Conservation (phyloP, 495 filamentous ascomycete species). For the Xylaria sp. region DNA sequence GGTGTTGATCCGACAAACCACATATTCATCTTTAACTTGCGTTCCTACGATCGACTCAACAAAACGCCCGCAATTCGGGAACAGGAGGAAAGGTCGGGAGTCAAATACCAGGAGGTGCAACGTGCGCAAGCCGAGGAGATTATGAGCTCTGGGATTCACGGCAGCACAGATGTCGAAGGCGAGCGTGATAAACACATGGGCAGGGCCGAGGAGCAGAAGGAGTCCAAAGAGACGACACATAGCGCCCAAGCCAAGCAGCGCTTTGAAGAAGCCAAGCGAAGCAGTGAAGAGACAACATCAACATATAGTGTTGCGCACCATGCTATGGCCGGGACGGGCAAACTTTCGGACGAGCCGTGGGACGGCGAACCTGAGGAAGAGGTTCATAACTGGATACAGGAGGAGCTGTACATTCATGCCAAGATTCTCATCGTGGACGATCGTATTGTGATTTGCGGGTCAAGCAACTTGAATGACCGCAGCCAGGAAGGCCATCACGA, state of each 20-base stretch:
- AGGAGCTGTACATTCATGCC: conserved; percentile 92
- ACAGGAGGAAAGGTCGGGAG: conserved; percentile 77
- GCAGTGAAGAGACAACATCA: conserved; percentile 54
- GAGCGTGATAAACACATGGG: conserved; percentile 52
- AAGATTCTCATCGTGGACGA: conserved; percentile 91
- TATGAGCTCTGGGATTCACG: conserved; percentile 77
- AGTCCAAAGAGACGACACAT: conserved; percentile 57
- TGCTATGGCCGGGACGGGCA: conserved; percentile 75
- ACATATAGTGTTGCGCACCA: conserved; percentile 77
- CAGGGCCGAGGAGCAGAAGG: conserved; percentile 50
- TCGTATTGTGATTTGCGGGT: conserved; percentile 80
- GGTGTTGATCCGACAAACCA: conserved; percentile 82
- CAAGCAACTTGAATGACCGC: conserved; percentile 91
- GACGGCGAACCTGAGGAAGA: conserved; percentile 73
- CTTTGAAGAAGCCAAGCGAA: conserved; percentile 67
- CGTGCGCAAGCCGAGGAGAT: conserved; percentile 84
- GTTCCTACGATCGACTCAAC: conserved; percentile 90
- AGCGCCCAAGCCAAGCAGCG: conserved; percentile 62
- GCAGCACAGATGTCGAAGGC: conserved; percentile 53
- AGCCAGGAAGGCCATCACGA: conserved; percentile 91
- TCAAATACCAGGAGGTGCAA: conserved; percentile 85
- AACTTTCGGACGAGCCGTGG: conserved; percentile 74
- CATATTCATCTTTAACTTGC: conserved; percentile 90
- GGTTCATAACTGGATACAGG: conserved; percentile 86
- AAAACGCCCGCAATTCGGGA: conserved; percentile 70